A percentile compares a stretch with the other conserved stretches of the same genome.
Evolutionary conservation across 2,329 filamentous ascomycete species (phyloP).

Genomic region (Microcyclospora tardicrescens): DNA sequence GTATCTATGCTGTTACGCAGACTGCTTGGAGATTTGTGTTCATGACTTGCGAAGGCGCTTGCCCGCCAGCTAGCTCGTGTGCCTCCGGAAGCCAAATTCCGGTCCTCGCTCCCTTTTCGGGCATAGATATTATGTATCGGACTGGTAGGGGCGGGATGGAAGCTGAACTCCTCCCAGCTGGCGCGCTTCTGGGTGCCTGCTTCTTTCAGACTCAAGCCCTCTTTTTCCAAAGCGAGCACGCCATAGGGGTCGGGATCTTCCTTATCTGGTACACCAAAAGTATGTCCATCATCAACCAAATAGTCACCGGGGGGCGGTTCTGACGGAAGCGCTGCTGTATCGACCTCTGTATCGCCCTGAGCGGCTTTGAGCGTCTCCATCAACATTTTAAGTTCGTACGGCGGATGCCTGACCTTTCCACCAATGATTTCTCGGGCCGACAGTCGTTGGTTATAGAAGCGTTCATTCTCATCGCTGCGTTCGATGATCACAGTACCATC

Average conservation of each 20-base stretch:
- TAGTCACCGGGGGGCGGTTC: constrained; percentile 67
- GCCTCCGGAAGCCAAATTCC: constrained; percentile 21
- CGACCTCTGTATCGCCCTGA: constrained; percentile 67
- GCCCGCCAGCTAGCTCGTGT: constrained; percentile 53
- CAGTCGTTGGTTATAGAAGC: constrained; percentile 62
- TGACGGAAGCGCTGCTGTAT: constrained; percentile 52
- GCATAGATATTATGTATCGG: constrained; percentile 49
- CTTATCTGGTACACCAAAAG: constrained; percentile 64
- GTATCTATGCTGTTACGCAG: constrained; percentile 18
- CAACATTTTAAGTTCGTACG: constrained; percentile 45
- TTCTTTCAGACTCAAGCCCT: constrained; percentile 78
- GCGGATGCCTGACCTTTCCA: constrained; percentile 46
- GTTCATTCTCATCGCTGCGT: constrained; percentile 74
- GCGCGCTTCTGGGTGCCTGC: constrained; percentile 67
- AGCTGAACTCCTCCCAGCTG: constrained; percentile 69
- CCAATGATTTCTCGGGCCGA: constrained; percentile 50
- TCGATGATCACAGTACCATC: constrained; percentile 81
- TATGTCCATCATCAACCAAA: constrained; percentile 39
- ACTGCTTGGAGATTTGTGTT: constrained; percentile 18
- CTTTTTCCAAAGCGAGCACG: constrained; percentile 77
- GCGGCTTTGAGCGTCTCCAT: constrained; percentile 79
- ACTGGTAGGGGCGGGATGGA: constrained; percentile 62
- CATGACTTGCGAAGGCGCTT: constrained; percentile 10
- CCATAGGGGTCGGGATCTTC: constrained; percentile 89
- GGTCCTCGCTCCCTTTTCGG: constrained; percentile 45